A percentile compares a stretch with the other conserved stretches of the same genome.
Evolutionary conservation across 2,329 filamentous ascomycete genomes (phyloP).

Genomic region (Calonectria pteridis): DNA sequence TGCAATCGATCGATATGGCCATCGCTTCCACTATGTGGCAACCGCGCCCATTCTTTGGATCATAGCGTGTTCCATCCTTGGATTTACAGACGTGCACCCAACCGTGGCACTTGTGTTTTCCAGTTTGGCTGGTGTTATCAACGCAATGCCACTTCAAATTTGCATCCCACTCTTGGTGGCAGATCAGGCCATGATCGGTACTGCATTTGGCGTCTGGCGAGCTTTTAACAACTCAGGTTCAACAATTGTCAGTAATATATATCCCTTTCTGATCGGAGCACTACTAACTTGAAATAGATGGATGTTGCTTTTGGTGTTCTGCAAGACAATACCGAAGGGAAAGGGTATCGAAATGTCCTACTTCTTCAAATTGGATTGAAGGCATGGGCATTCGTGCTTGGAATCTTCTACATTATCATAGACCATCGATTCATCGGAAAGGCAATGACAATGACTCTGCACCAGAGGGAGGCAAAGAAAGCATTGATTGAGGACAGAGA

Average conservation of each 20-base stretch:
- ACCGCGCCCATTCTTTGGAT: slow-evolving; percentile 38
- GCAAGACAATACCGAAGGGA: slow-evolving; percentile 35
- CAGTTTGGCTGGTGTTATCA: slow-evolving; percentile 36
- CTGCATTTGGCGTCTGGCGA: slow-evolving; percentile 39
- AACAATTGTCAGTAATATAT: slow-evolving; percentile 39
- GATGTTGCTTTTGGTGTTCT: slow-evolving; percentile 41
- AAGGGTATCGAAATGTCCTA: slow-evolving; percentile 36
- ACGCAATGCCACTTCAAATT: slow-evolving; percentile 39
- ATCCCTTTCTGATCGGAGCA: not conserved
- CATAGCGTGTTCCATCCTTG: slow-evolving; percentile 35
- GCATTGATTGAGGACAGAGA: slow-evolving; percentile 30
- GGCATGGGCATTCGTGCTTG: slow-evolving; percentile 34
- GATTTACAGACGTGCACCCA: slow-evolving; percentile 38
- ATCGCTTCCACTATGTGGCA: slow-evolving; percentile 41
- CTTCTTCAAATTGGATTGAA: slow-evolving; percentile 35
- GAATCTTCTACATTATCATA: slow-evolving; percentile 34
- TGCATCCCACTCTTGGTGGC: slow-evolving; percentile 41
- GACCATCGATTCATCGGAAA: slow-evolving; percentile 36
- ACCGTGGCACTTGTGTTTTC: slow-evolving; percentile 35
- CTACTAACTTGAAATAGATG: slow-evolving; percentile 30
- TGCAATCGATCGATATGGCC: slow-evolving; percentile 39
- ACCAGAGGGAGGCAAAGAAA: slow-evolving; percentile 31
- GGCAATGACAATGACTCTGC: slow-evolving; percentile 38
- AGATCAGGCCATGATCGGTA: slow-evolving; percentile 41
- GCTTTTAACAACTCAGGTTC: slow-evolving; percentile 41